Base-by-base conservation (phyloP, 768 basidiomycete species). In the Agrocybe pediades region DNA sequence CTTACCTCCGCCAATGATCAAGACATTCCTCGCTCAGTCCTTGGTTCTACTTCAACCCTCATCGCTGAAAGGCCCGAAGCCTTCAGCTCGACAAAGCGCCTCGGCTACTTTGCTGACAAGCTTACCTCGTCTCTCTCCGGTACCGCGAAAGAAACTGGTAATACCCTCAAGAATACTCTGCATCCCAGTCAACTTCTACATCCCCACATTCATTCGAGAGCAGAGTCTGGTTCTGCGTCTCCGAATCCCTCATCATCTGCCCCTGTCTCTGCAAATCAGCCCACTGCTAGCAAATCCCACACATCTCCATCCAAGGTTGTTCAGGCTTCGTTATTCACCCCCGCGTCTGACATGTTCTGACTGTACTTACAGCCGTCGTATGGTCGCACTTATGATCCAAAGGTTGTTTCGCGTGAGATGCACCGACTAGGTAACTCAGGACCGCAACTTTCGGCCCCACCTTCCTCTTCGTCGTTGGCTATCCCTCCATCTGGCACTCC, bases 371-470 rank as follows among this genome's bases (percentile, higher is more conserved):
- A 79, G 82, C 70, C 79, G 33, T 80, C 84, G 9, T 82, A 87
- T 65, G 78, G 82, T 20, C 84, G 89, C 19, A 89, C 88, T 1
- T 91, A 90, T 68, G 88, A 90, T 71, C 77, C 87, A 15, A 90
- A 92, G 67, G 75, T 90, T 43, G 88, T 92, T 59, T 82, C 87
- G 2, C 83, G 88, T 36, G 91, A 93, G 69, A 92, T 93, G 89
- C 89, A 92, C 63, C 82, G 91, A 27, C 81, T 92, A 3, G 90
- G 86, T 24, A 84, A 78, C 23, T 75, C 86, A 27, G 72, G 78
- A 4, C 82, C 86, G 20, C 75, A 74, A 17, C 73, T 82, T 30
- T 74, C 80, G 1, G 70, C 71, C 3, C 74, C 77, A 1, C 75
- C 87, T 0, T 79, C 84, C 9, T 74, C 79, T 3, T 72, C 83